Evolutionary conservation across 768 basidiomycete genomes (phyloP), one percentile per base, ranked within the genome.

Genomic region (Tephrocybe sp.): DNA sequence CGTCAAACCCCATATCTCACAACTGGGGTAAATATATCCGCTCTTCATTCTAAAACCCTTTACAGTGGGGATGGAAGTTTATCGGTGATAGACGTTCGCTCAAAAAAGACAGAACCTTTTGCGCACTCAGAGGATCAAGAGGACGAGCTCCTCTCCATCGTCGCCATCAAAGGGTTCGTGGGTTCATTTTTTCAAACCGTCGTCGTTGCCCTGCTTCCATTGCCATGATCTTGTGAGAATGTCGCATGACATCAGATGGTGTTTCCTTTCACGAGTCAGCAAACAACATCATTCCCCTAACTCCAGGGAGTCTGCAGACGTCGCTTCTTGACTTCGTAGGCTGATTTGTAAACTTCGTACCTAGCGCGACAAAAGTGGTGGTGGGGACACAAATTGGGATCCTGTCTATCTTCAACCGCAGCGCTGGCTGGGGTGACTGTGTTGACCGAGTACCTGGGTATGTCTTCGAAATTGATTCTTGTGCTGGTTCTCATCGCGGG

Each of bases 71-170:
- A 98, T 67, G 94, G 93, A 2, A 93, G 93, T 12, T 73, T 98
- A 42, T 95, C 93, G 17, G 93, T 96, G 37, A 84, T 95, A 64
- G 95, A 98, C 59, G 81, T 95, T 21, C 83, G 94, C 51, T 85
- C 90, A 15, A 93, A 86, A 58, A 90, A 90, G 60, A 55, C 76
- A 11, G 81, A 86, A 44, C 90, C 91, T 1, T 69, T 90, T 52
- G 86, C 87, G 1, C 88, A 93, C 48, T 96, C 93, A 14, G 94
- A 96, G 64, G 91, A 96, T 71, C 95, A 98, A 65, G 95, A 97
- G 62, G 95, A 98, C 64, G 95, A 98, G 62, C 72, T 97, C 38
- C 75, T 98, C 8, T 92, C 91, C 4, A 82, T 93, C 38, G 84
- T 88, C 26, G 67, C 91, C 14, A 93, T 98, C 66, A 91, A 89